Evolutionary conservation across 371 early-diverging fungal genomes (phyloP).

Genomic region (Rhizopus delemar): DNA sequence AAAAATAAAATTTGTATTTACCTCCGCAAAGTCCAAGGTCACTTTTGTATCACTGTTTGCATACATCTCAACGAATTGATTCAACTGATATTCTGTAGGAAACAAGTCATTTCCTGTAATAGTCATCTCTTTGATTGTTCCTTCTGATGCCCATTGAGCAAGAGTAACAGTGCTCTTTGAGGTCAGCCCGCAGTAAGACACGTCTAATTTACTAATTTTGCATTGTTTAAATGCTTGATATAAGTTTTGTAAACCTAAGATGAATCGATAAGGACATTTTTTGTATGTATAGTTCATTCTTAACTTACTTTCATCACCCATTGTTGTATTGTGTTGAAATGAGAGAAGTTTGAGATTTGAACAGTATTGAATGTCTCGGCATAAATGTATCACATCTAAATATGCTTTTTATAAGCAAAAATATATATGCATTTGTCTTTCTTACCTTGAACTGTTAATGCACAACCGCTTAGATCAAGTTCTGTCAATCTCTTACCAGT

Average conservation of each 20-base stretch:
- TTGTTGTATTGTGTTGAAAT: slow-evolving; percentile 15
- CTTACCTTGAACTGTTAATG: slow-evolving; percentile 5
- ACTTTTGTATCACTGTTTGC: slow-evolving; percentile 1
- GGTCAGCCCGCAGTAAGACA: slow-evolving; percentile 21
- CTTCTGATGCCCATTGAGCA: slow-evolving; percentile 8
- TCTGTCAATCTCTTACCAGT: slow-evolving; percentile 1
- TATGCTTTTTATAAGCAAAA: neutral
- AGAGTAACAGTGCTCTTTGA: neutral
- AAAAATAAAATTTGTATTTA: neutral
- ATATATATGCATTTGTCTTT: no score
- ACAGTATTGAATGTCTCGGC: slow-evolving; percentile 6
- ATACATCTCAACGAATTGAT: slow-evolving; percentile 3
- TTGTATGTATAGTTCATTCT: neutral
- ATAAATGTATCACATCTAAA: slow-evolving; percentile 14
- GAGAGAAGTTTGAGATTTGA: slow-evolving; percentile 6
- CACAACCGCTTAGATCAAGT: slow-evolving; percentile 21
- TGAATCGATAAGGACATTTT: neutral
- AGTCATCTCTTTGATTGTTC: slow-evolving; percentile 9
- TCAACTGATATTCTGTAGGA: neutral
- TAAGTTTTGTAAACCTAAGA: slow-evolving; percentile 11
- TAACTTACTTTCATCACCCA: slow-evolving; percentile 23
- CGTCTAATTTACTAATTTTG: slow-evolving; percentile 11
- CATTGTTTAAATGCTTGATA: slow-evolving; percentile 2
- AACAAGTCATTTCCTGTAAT: slow-evolving; percentile 13
- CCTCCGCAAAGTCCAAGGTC: neutral